These are phyloP conservation scores for Debaryomyces castellii DNA, from an alignment of 805 yeast species.

Conservation along the genomic window DNA sequence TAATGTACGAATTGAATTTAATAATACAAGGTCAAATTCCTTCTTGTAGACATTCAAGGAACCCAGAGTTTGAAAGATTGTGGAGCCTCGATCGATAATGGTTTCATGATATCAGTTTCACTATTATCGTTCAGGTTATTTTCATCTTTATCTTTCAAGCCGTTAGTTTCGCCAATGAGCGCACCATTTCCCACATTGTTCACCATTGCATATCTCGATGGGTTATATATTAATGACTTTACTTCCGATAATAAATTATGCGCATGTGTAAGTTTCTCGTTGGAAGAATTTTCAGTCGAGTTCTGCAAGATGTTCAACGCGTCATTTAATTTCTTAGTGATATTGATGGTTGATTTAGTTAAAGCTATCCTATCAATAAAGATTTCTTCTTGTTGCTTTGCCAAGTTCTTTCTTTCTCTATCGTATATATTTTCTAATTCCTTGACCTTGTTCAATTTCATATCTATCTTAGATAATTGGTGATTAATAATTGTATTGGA, in stretches of 20 bases:
- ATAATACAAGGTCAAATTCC: not conserved
- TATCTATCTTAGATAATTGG: slow-evolving; percentile 61
- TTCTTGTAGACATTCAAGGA: slow-evolving; percentile 26
- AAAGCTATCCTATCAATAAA: slow-evolving; percentile 67
- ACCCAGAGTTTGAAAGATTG: slow-evolving; percentile 46
- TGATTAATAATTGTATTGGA: slow-evolving; percentile 58
- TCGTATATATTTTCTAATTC: slow-evolving; percentile 67
- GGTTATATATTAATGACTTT: slow-evolving; percentile 32
- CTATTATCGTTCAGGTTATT: slow-evolving; percentile 3
- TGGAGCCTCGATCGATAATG: slow-evolving; percentile 41
- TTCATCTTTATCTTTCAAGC: slow-evolving; percentile 3
- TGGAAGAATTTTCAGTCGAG: slow-evolving; percentile 6
- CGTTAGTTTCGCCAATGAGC: not conserved
- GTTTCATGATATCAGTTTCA: slow-evolving; percentile 19
- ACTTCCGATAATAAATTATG: slow-evolving; percentile 28
- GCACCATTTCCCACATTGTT: slow-evolving; percentile 8
- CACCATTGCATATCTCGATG: slow-evolving; percentile 24
- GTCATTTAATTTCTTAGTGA: slow-evolving; percentile 48
- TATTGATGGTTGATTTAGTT: slow-evolving; percentile 53
- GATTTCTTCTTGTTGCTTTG: slow-evolving; percentile 64
- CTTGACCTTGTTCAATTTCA: slow-evolving; percentile 58
- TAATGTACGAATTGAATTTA: slow-evolving; percentile 6
- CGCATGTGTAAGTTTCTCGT: slow-evolving; percentile 8
- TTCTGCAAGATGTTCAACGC: slow-evolving; percentile 21
- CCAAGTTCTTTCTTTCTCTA: slow-evolving; percentile 57